Percentiles rank a stretch among this genome's conserved stretches.
Evolutionary conservation across 768 basidiomycete species (phyloP).

Genomic region (Pleurotus tuoliensis): DNA sequence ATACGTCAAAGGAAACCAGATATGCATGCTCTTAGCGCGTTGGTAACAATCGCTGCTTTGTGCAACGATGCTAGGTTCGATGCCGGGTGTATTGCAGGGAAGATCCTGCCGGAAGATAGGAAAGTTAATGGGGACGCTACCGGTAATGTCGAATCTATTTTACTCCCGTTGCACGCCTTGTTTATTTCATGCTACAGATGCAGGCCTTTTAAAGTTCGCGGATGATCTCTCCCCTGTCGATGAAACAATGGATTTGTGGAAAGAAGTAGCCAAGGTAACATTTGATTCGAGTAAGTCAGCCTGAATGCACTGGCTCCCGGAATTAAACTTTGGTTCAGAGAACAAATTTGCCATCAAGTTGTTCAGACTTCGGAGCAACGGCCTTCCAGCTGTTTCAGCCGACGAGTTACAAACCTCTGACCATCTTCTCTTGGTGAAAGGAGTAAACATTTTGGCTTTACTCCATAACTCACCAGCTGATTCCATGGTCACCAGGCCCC

Average conservation of each 20-base stretch:
- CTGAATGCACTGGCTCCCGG: neutral
- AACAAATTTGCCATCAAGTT: constrained; percentile 55
- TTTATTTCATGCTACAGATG: neutral
- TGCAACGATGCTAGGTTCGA: constrained; percentile 51
- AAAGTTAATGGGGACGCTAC: constrained; percentile 53
- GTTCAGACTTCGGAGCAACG: constrained; percentile 14
- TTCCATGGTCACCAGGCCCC: constrained; percentile 19
- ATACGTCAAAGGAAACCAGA: constrained; percentile 11
- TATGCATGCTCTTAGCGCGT: constrained; percentile 20
- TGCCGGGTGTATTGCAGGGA: constrained; percentile 19
- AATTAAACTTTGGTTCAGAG: constrained; percentile 17
- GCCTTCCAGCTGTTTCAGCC: neutral
- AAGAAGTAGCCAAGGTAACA: constrained; percentile 27
- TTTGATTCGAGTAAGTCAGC: constrained; percentile 33
- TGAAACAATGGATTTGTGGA: constrained; percentile 28
- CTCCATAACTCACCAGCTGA: no score
- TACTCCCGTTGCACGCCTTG: neutral
- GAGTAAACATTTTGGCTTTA: constrained; percentile 9
- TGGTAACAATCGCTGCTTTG: constrained; percentile 40
- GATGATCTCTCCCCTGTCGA: constrained; percentile 27
- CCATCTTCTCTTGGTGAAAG: constrained; percentile 37
- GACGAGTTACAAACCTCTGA: constrained; percentile 18
- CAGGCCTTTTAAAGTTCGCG: constrained; percentile 49
- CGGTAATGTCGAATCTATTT: constrained; percentile 20
- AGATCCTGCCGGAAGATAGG: constrained; percentile 14